Base-by-base conservation (phyloP, 2,329 filamentous ascomycete genomes). In the Capronia coronata region DNA sequence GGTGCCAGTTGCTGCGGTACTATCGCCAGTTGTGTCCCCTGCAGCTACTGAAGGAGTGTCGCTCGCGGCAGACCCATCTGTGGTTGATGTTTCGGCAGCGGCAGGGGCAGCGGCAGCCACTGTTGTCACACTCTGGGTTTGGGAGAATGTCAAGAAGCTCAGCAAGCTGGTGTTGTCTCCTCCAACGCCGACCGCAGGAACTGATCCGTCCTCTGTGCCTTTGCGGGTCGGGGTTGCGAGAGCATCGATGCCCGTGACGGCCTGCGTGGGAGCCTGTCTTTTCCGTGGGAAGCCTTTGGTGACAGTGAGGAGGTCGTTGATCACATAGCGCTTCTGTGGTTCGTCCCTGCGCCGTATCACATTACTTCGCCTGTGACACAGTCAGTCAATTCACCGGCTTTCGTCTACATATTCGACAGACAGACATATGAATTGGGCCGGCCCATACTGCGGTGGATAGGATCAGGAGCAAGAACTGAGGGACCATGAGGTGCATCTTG, bases 111-210 rank as follows among this genome's bases (percentile, higher is more conserved):
- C 18, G 25, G 40, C n/a, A 10, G 42, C 34, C 16, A 18, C 23
- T 2, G 40, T 25, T 10, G 41, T 48, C 5, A 48, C 37, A 11
- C 48, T 52, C 43, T 54, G 19, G 13, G 22, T 14, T 23, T 5
- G 19, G 4, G 38, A 14, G 1, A 23, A 48, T 22, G 53, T 54
- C 51, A 56, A 47, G 11, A 57, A 34, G 38, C 50, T 52, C 42
- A 58, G n/a, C 34, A 54, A 30, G 35, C 53, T 53, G 11, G 53
- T 55, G 21, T 58, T 55, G 7, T 42, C 51, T 2, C 45, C 47
- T 45, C 55, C 57, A 43, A 56, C 51, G 10, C 55, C 57, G n/a
- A 59, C 49, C 4, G 58, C 59, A 11, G 54, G 52, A 13, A 60
- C 56, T 23, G 46, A 41, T n/a, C 59, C 59, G 52, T 60, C 43